phyloP scores from a whole-genome alignment of 2,329 filamentous ascomycete genomes.

The Penicillium capsulatum region DNA sequence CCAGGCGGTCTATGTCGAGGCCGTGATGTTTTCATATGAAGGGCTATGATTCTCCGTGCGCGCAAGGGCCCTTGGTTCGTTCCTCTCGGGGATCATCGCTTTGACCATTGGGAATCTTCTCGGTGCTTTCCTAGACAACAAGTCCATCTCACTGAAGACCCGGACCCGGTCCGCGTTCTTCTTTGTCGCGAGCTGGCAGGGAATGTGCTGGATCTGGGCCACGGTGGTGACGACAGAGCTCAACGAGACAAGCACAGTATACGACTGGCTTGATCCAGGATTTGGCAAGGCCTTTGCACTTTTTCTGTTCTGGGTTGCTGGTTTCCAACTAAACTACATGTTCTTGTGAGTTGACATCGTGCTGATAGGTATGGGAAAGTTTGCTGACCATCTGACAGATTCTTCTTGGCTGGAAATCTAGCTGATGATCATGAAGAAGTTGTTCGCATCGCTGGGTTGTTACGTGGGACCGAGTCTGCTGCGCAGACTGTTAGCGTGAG shows the following conservation, averaged over 20 bases:
- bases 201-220: conserved; percentile 69
- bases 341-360: conserved; percentile 55
- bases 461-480: conserved; percentile 67
- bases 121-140: conserved; percentile 62
- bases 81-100: conserved; percentile 64
- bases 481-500: conserved; percentile 64
- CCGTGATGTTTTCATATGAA: conserved; percentile 68
- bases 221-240: conserved; percentile 63
- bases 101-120: conserved; percentile 63
- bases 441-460: conserved; percentile 62
- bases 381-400: conserved; percentile 41
- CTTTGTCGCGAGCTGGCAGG: conserved; percentile 51
- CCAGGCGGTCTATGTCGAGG: conserved; percentile 66
- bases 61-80: conserved; percentile 64
- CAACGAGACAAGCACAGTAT: conserved; percentile 53
- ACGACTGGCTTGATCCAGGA: conserved; percentile 61
- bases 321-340: conserved; percentile 71
- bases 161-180: conserved; percentile 56
- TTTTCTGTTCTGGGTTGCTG: conserved; percentile 62
- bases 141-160: conserved; percentile 50
- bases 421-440: conserved; percentile 60
- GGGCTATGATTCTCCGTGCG: conserved; percentile 67
- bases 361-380: no score
- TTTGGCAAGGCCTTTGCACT: conserved; percentile 65
- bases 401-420: conserved; percentile 66